phyloP scores from a whole-genome alignment of 1,139 yeast genomes.

The Debaryomyces nepalensis region DNA sequence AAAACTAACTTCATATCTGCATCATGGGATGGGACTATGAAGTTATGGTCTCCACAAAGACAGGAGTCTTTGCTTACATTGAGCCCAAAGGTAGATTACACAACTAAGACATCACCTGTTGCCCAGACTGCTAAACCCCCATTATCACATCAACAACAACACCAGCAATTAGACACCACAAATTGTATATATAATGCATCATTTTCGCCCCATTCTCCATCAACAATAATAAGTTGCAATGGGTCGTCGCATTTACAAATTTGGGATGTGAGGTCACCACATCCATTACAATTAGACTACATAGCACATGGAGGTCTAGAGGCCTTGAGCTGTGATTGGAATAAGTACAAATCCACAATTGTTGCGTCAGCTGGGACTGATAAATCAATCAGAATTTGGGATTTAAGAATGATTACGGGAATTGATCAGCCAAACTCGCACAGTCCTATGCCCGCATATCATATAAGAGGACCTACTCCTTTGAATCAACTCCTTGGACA shows the following conservation, averaged over 20 bases:
- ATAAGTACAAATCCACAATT: slow-evolving; percentile 78
- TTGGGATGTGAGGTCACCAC: slow-evolving; percentile 82
- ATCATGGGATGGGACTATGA: slow-evolving; percentile 92
- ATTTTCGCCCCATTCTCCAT: slow-evolving; percentile 86
- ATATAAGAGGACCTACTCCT: slow-evolving; percentile 66
- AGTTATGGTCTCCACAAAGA: slow-evolving; percentile 70
- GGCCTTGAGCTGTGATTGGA: slow-evolving; percentile 82
- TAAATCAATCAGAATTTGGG: slow-evolving; percentile 84
- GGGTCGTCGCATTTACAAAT: slow-evolving; percentile 79
- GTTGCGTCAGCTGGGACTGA: slow-evolving; percentile 93
- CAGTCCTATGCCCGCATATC: slow-evolving; percentile 47
- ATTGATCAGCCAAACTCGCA: slow-evolving; percentile 44
- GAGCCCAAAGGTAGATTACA: slow-evolving; percentile 38
- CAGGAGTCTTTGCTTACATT: slow-evolving; percentile 65
- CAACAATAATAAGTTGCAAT: slow-evolving; percentile 71
- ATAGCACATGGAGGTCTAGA: slow-evolving; percentile 83
- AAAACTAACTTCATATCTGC: slow-evolving; percentile 73
- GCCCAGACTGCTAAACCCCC: slow-evolving; percentile 35
- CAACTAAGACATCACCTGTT: slow-evolving; percentile 31
- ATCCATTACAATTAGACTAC: slow-evolving; percentile 63
- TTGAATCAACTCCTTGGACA: slow-evolving; percentile 83
- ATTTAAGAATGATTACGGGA: slow-evolving; percentile 66
- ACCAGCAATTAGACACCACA: slow-evolving; percentile 36
- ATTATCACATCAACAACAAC: slow-evolving; percentile 36
- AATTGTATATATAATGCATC: slow-evolving; percentile 77